Evolutionary conservation across 495 filamentous ascomycete species (phyloP).

Genomic region (Talaromyces adpressus): DNA sequence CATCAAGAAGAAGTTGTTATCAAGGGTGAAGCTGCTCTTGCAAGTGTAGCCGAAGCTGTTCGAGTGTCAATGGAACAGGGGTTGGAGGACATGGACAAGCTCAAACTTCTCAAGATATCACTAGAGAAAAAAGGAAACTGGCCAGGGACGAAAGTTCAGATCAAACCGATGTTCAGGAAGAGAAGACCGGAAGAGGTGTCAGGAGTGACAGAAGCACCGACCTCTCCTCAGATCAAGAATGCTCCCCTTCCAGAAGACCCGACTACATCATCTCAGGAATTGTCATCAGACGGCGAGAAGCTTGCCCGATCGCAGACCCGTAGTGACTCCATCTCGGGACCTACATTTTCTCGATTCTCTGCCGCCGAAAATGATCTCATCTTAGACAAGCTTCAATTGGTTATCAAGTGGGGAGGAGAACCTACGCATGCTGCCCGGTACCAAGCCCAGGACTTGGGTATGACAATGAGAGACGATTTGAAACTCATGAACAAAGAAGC

Average conservation of each 20-base stretch:
- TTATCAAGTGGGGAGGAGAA: slow-evolving; percentile 98
- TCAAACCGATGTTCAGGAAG: slow-evolving; percentile 96
- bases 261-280: slow-evolving; percentile 14
- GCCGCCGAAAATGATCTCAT: slow-evolving; percentile 83
- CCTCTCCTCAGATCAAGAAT: slow-evolving; percentile 9
- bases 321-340: slow-evolving; percentile 75
- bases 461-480: slow-evolving; percentile 93
- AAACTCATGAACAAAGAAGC: slow-evolving; percentile 88
- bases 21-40: slow-evolving; percentile 83
- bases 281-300: slow-evolving; percentile 18
- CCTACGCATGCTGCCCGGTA: slow-evolving; percentile 96
- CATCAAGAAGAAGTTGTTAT: slow-evolving; percentile 95
- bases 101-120: slow-evolving; percentile 74
- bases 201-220: slow-evolving; percentile 13
- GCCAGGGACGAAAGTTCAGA: slow-evolving; percentile 96
- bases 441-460: slow-evolving; percentile 86
- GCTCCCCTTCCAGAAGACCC: slow-evolving; percentile 15
- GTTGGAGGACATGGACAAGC: slow-evolving; percentile 79
- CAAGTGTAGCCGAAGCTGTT: slow-evolving; percentile 80
- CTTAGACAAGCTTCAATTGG: slow-evolving; percentile 91
- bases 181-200: slow-evolving; percentile 53
- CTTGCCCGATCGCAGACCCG: slow-evolving; percentile 43
- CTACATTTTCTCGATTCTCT: slow-evolving; percentile 83
- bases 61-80: slow-evolving; percentile 66
- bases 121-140: slow-evolving; percentile 86